Percentiles rank a stretch among this genome's conserved stretches.
These are phyloP conservation scores for Gloeopeniophorella convolvens DNA, from an alignment of 768 basidiomycete species.

Conservation along the genomic window DNA sequence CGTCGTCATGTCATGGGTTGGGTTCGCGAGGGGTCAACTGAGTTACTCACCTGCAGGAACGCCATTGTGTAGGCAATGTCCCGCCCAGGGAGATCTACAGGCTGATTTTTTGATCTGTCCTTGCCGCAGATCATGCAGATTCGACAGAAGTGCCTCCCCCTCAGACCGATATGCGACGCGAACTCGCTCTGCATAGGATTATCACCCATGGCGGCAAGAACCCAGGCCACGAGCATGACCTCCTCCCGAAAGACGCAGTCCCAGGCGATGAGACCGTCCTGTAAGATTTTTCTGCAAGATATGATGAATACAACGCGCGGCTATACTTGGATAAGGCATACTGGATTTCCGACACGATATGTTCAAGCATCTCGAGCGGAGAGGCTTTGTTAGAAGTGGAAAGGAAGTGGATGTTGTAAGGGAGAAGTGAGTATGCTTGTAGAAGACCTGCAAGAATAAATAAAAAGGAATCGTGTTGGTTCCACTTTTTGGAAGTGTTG, in stretches of 20 bases:
- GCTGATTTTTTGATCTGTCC: not conserved
- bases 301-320: too few relatives aligned
- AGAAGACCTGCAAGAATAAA: slow-evolving; percentile 35
- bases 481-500: slow-evolving; percentile 43
- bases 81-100: too few relatives aligned
- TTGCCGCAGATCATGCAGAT: slow-evolving; percentile 31
- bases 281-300: not conserved
- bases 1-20: too few relatives aligned
- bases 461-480: slow-evolving; percentile 37
- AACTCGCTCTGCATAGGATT: slow-evolving; percentile 43
- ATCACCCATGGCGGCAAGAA: slow-evolving; percentile 31
- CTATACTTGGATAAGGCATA: slow-evolving; percentile 20
- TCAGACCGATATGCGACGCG: slow-evolving; percentile 37
- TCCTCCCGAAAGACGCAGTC: slow-evolving; percentile 22
- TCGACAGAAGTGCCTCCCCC: slow-evolving; percentile 35
- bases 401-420: too few relatives aligned
- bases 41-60: too few relatives aligned
- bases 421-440: slow-evolving; percentile 23
- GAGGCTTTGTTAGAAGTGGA: slow-evolving; percentile 37
- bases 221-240: slow-evolving; percentile 14
- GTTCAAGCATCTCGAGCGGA: slow-evolving; percentile 40
- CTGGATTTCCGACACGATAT: slow-evolving; percentile 23
- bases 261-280: slow-evolving; percentile 36
- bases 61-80: too few relatives aligned
- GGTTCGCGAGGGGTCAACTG: too few relatives aligned